phyloP scores from a whole-genome alignment of 495 filamentous ascomycete genomes.

The Aspergillus baeticus region DNA sequence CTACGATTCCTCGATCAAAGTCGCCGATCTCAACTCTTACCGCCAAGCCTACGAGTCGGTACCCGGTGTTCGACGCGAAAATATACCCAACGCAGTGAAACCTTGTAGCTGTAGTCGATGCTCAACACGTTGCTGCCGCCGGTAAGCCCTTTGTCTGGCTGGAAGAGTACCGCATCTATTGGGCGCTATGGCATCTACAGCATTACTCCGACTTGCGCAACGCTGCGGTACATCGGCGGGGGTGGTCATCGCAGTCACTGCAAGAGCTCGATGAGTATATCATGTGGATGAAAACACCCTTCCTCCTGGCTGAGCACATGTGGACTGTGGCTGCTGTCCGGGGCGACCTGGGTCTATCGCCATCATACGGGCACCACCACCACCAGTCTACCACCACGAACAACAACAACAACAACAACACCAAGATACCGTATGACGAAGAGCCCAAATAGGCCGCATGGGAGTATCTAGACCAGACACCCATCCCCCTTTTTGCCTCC shows the following conservation, averaged over 20 bases:
- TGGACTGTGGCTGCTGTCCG: slow-evolving; percentile 1
- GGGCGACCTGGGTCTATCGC: not conserved
- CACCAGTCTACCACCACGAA: not conserved
- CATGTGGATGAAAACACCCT: not conserved
- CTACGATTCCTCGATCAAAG: too few relatives aligned
- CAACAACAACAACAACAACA: too few relatives aligned
- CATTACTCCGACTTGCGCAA: slow-evolving; percentile 6
- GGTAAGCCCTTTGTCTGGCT: slow-evolving; percentile 10
- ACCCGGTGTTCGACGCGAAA: too few relatives aligned
- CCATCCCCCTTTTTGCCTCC: too few relatives aligned
- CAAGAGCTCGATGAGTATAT: not conserved
- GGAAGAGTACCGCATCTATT: slow-evolving; percentile 18
- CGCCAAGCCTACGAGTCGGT: too few relatives aligned
- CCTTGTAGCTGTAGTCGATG: too few relatives aligned
- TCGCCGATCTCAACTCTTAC: too few relatives aligned
- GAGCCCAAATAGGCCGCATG: too few relatives aligned
- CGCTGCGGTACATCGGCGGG: not conserved
- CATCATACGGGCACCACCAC: not conserved
- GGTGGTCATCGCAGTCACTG: not conserved
- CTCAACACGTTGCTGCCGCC: too few relatives aligned
- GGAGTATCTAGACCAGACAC: too few relatives aligned
- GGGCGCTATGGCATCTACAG: slow-evolving; percentile 9
- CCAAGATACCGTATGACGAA: too few relatives aligned
- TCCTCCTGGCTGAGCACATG: not conserved
- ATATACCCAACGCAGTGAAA: too few relatives aligned